Evolutionary conservation across 1,284 basidiomycete genomes (phyloP).

Genomic region (Trichosporon faecale): DNA sequence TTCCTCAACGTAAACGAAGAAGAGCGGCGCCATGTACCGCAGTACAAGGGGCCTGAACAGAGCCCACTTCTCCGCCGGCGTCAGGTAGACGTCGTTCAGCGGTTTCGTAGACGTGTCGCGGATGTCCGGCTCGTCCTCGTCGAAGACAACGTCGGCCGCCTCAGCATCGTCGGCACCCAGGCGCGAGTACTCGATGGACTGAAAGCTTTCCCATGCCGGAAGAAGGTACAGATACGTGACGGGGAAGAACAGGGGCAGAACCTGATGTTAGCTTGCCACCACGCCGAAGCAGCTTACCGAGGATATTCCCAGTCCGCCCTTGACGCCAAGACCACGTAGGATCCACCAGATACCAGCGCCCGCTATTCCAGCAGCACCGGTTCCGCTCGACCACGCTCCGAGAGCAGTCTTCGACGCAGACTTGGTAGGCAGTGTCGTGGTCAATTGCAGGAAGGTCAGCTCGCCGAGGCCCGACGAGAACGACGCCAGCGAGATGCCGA

Average conservation of each 20-base stretch:
- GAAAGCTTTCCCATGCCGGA: conserved; percentile 53
- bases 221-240: conserved; percentile 70
- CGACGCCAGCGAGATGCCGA: conserved; percentile 85
- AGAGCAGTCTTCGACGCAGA: conserved; percentile 52
- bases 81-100: conserved; percentile 48
- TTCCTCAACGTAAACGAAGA: conserved; percentile 66
- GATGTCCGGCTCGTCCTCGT: conserved; percentile 1
- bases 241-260: conserved; percentile 73
- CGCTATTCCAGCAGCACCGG: conserved; percentile 87
- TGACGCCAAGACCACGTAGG: conserved; percentile 78
- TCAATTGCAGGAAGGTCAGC: conserved; percentile 88
- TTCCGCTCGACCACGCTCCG: conserved; percentile 80
- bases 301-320: conserved; percentile 74
- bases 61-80: conserved; percentile 67
- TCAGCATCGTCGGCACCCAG: conserved; percentile 34
- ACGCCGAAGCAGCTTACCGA: conserved; percentile 32
- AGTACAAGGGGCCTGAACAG: conserved; percentile 69
- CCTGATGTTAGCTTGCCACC: conserved; percentile 51
- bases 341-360: conserved; percentile 96
- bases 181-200: conserved; percentile 24
- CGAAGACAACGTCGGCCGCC: background rate
- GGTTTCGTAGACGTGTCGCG: conserved; percentile 2
- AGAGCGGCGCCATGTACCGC: conserved; percentile 60
- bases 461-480: conserved; percentile 92
- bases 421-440: conserved; percentile 61